Evolutionary conservation across 306 rosid species (phyloP), one percentile per base, ranked within the genome.

Genomic region (Cucurbita moschata): DNA sequence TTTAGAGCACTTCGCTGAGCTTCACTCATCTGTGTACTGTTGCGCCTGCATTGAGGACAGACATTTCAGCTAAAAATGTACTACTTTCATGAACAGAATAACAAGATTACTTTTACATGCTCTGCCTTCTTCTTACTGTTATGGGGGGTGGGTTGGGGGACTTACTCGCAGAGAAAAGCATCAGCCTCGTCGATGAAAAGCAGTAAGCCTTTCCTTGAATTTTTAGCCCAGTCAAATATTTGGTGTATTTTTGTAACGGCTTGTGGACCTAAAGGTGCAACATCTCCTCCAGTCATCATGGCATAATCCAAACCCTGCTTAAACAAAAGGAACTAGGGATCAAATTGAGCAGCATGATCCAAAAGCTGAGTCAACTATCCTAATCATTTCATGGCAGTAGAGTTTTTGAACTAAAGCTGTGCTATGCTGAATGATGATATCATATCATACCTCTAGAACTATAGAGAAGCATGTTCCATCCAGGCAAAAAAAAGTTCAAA

Each of bases 211-310:
- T 87, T 91, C 18, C 83, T 91, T 0, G 99, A 89, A 66, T 88
- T 95, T 83, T 91, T 95, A 61, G 99, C 93, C 99, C 99, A 95
- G 78, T 95, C 99, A 84, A 95, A 95, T 83, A 95, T 91, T 83
- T 95, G 91, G 80, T 95, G 99, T 74, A 95, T 89, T 88, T 95
- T 95, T 21, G 99, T 91, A 61, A 95, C 97, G 67, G 99, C 97
- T 84, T 95, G 96, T 5, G 96, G 82, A 54, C 99, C 99, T 74
- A 95, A 77, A 10, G 99, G 99, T 52, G 96, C 97, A 82, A 95
- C 99, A 76, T 95, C 99, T 69, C 99, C 99, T 82, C 99, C 99
- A 0, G 99, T 95, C 99, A 95, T 91, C 99, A 95, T 89, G 74
- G 99, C 99, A 87, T 95, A 95, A 83, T 95, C 97, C 88, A 95